Evolutionary conservation across 495 filamentous ascomycete genomes (phyloP).

Genomic region (Aspergillus avenaceus): DNA sequence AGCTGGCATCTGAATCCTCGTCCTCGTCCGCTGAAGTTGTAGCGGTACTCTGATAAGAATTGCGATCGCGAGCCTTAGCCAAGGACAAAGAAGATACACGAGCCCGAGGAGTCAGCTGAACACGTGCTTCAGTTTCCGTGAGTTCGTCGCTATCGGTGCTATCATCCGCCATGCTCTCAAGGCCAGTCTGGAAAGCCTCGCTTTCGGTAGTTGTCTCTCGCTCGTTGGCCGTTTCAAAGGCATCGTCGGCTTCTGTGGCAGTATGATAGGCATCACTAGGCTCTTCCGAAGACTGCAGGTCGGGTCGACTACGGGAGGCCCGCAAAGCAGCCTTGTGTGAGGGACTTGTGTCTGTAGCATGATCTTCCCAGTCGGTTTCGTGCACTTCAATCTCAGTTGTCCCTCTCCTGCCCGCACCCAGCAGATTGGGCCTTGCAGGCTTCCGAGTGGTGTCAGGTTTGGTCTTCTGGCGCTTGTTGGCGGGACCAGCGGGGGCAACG

Average conservation of each 20-base stretch:
- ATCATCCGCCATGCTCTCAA: slow-evolving; percentile 74
- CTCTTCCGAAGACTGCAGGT: slow-evolving; percentile 30
- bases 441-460: slow-evolving; percentile 74
- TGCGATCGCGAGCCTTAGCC: slow-evolving; percentile 50
- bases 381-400: slow-evolving; percentile 70
- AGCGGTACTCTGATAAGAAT: slow-evolving; percentile 81
- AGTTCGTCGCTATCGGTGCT: slow-evolving; percentile 66
- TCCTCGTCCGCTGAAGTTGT: slow-evolving; percentile 84
- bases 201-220: slow-evolving; percentile 73
- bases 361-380: slow-evolving; percentile 90
- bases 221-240: slow-evolving; percentile 80
- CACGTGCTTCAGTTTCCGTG: slow-evolving; percentile 79
- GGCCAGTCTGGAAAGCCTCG: slow-evolving; percentile 89
- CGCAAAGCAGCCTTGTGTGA: slow-evolving; percentile 25
- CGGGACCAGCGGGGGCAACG: slow-evolving; percentile 32
- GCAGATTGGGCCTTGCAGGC: slow-evolving; percentile 61
- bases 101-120: slow-evolving; percentile 42
- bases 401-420: slow-evolving; percentile 73
- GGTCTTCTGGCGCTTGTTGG: slow-evolving; percentile 64
- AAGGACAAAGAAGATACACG: slow-evolving; percentile 37
- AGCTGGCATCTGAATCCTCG: slow-evolving; percentile 46
- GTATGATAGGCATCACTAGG: slow-evolving; percentile 75
- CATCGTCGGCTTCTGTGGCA: slow-evolving; percentile 78
- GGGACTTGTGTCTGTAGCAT: slow-evolving; percentile 51
- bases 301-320: slow-evolving; percentile 15